These are phyloP conservation scores for Amphichorda felina DNA, from an alignment of 2,329 filamentous ascomycete species.

Conservation along the genomic window DNA sequence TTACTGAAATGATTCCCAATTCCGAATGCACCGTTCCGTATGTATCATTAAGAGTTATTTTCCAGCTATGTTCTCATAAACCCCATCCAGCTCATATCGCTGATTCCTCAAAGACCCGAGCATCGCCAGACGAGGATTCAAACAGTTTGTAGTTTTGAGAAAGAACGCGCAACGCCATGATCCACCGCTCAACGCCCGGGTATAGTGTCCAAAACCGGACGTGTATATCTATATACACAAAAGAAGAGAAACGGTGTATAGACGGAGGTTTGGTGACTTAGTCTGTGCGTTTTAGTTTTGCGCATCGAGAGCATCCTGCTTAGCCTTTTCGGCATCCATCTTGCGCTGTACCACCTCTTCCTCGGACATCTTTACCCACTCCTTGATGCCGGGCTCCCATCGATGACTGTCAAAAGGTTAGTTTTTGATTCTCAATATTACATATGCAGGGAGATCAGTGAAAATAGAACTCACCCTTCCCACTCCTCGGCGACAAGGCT, in stretches of 20 bases:
- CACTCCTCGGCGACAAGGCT: slow-evolving; percentile 49
- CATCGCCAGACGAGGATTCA: too few relatives aligned
- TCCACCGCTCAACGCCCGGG: too few relatives aligned
- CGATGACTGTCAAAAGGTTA: slow-evolving; percentile 33
- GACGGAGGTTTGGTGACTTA: too few relatives aligned
- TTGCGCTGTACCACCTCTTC: slow-evolving; percentile 7
- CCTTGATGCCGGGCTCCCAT: slow-evolving; percentile 44
- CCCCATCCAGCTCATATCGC: too few relatives aligned
- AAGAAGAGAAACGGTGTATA: too few relatives aligned
- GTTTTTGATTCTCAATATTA: background rate
- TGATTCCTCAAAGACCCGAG: too few relatives aligned
- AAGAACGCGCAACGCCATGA: too few relatives aligned
- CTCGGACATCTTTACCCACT: slow-evolving; percentile 39
- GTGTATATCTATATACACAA: background rate
- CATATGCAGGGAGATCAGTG: background rate
- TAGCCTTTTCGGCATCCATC: slow-evolving; percentile 2
- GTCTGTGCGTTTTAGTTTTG: slow-evolving; percentile 5
- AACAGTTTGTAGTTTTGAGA: background rate
- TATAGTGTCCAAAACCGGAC: too few relatives aligned
- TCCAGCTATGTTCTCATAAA: too few relatives aligned
- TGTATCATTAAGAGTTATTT: too few relatives aligned
- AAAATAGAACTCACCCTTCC: slow-evolving; percentile 38
- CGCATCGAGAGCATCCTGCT: slow-evolving; percentile 7
- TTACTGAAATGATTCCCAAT: too few relatives aligned
- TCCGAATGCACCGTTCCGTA: too few relatives aligned